Percentiles rank a stretch among this genome's conserved stretches.
Conservation (phyloP, 2,329 filamentous ascomycete genomes). For the Capronia coronata region DNA sequence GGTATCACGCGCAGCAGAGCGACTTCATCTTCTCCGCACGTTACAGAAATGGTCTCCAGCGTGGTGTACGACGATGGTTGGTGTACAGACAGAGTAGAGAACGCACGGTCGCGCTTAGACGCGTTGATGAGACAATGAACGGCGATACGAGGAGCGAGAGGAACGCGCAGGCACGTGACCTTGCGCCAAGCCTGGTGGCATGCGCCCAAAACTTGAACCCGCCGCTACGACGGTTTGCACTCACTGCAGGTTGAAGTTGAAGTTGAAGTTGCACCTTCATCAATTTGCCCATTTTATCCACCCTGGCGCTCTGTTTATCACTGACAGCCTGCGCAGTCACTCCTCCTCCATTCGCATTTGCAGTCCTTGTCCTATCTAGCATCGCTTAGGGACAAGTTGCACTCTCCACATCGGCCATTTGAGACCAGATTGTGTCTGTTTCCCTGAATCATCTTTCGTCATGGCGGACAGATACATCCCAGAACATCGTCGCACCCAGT, state of each 20-base stretch:
- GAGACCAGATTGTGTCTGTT: constrained; percentile 6
- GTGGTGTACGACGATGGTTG: no score
- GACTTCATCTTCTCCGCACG: no score
- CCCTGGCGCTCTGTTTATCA: constrained; percentile 16
- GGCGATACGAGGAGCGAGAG: not conserved
- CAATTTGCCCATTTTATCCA: constrained; percentile 12
- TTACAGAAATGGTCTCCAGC: no score
- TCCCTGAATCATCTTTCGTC: constrained; percentile 38
- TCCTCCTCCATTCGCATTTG: not conserved
- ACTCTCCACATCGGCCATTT: not conserved
- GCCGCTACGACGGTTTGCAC: not conserved
- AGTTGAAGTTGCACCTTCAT: constrained; percentile 3
- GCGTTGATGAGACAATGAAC: not conserved
- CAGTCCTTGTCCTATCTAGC: not conserved
- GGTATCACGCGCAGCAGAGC: no score
- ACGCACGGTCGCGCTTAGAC: no score
- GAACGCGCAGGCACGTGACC: constrained; percentile 13
- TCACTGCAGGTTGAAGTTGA: not conserved
- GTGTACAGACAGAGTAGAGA: no score
- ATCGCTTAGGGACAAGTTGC: constrained; percentile 1
- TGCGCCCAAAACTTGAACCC: constrained; percentile 9
- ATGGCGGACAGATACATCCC: constrained; percentile 99
- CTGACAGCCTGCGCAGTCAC: constrained; percentile 10
- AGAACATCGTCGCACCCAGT: constrained; percentile 97
- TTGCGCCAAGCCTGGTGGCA: constrained; percentile 17